Base-by-base conservation (phyloP, 176 grass and related monocot genomes). In the Lolium multiflorum region DNA sequence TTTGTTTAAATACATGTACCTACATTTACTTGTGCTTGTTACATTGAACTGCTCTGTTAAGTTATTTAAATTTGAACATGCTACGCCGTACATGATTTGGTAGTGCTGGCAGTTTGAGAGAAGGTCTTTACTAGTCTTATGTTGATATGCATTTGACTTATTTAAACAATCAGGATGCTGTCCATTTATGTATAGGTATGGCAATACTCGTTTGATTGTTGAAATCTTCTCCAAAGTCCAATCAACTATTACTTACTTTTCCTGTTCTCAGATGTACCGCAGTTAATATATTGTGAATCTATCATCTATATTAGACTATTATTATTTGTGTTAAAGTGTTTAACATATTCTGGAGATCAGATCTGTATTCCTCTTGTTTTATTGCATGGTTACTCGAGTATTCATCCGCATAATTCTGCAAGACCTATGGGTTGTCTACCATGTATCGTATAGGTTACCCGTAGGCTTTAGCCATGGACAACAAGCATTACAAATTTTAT, bases 1-100 rank as follows among this genome's bases (percentile, higher is more conserved):
- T 75, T 70, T 77, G 16, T 80, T 85, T 59, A 67, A 76, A 73
- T 59, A 64, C 26, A 39, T 43, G 0, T 78, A 35, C 20, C 50
- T 71, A 22, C 63, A 16, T 25, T 74, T 74, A 79, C 46, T 26
- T 67, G 3, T 83, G 38, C 41, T 11, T 4, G 35, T 71, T 44
- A 61, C 16, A 25, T 35, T 13, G 52, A 68, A 26, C 39, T 61
- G 25, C 57, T 83, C 56, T 81, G 13, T 60, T 43, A 48, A 76
- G 76, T 55, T 65, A 21, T 22, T 77, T 13, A 5, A 62, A 14
- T 54, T 76, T 39, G 20, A 86, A 58, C 24, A 18, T 86, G 44
- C 44, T 35, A 44, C 14, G 0, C 15, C 9, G 22, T 35, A 11
- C 11, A 26, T 16, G 21, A 63, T 13, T 87, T 81, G 68, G 38